Evolutionary conservation across 352 stramenopile genomes (phyloP).

Genomic region (Pythium pyrilobum): DNA sequence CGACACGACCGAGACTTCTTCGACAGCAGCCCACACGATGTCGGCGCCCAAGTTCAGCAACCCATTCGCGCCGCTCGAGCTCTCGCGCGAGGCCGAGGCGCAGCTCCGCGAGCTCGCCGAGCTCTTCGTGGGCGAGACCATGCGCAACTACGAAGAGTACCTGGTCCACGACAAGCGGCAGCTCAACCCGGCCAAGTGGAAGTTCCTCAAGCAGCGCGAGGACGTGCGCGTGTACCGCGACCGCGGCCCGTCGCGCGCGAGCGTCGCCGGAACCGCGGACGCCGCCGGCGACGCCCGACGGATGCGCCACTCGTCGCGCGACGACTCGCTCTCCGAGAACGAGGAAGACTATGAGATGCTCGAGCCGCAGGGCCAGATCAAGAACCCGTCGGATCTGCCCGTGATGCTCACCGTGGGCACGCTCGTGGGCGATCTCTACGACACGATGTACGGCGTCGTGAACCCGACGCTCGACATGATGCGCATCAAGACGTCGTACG

Average conservation of each 20-base stretch:
- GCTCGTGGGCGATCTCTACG: constrained; percentile 31
- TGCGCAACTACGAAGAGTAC: constrained; percentile 39
- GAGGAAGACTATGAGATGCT: constrained; percentile 1
- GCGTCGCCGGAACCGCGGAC: neutral
- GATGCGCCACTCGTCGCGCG: neutral
- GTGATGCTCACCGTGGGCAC: constrained; percentile 28
- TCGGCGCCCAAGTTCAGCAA: constrained; percentile 25
- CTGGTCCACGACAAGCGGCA: constrained; percentile 21
- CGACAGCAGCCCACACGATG: neutral
- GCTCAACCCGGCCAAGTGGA: constrained; percentile 44
- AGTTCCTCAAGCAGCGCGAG: constrained; percentile 37
- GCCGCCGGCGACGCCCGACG: neutral
- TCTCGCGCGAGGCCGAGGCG: constrained; percentile 35
- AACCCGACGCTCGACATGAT: constrained; percentile 35
- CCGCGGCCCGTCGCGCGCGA: neutral
- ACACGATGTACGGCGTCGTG: constrained; percentile 43
- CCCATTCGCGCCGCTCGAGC: constrained; percentile 34
- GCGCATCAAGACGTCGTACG: constrained; percentile 42
- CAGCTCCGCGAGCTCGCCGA: constrained; percentile 26
- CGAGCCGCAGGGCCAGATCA: neutral
- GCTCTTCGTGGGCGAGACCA: constrained; percentile 32
- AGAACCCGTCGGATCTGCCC: constrained; percentile 18
- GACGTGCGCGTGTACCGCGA: constrained; percentile 17
- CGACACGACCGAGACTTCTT: neutral
- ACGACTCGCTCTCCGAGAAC: neutral